Base-by-base conservation (phyloP, 306 rosid species). In the Pachyrhizus erosus region DNA sequence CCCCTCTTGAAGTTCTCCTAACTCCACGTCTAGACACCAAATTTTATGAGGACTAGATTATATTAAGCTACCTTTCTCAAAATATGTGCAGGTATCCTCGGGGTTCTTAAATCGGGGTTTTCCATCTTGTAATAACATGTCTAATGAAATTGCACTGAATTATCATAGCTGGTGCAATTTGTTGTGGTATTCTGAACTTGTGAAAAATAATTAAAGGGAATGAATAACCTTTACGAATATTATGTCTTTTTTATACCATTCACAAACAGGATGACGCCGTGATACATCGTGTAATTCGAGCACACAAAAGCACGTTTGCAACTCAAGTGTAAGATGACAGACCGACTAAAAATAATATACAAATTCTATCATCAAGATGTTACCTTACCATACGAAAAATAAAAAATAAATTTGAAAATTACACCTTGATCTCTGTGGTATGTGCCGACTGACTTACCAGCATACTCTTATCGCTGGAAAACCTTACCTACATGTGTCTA, bases 291-390 rank as follows among this genome's bases (percentile, higher is more conserved):
- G 54, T 72, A 61, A 31, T 37, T 20, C 27, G 21, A 40, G 37
- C 57, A 39, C 57, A 51, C 79, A 77, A n/a, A 40, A 91, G 52
- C 15, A 51, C 60, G 57, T 66, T 79, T 79, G 34, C 58, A 74
- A 79, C 58, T 72, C 74, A 79, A 72, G 58, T 60, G 58, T 29
- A 69, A 43, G 27, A 73, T 52, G 62, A 52, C 29, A 51, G 34
- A 75, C 75, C 2, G 20, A 51, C 65, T 13, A 65, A n/a, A 23
- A 58, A 4, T 37, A 64, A 71, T 72, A n/a, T 83, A 87, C 81
- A 86, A 52, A 77, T 70, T 73, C 77, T 83, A 83, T 60, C 85
- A 73, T 82, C 79, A 81, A 86, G 55, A 64, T 79, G 79, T 74
- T 34, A 74, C 84, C 75, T 67, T 77, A 81, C 55, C 71, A 82